Evolutionary conservation across 2,329 filamentous ascomycete species (phyloP).

Genomic region (Epichloe hybrida): DNA sequence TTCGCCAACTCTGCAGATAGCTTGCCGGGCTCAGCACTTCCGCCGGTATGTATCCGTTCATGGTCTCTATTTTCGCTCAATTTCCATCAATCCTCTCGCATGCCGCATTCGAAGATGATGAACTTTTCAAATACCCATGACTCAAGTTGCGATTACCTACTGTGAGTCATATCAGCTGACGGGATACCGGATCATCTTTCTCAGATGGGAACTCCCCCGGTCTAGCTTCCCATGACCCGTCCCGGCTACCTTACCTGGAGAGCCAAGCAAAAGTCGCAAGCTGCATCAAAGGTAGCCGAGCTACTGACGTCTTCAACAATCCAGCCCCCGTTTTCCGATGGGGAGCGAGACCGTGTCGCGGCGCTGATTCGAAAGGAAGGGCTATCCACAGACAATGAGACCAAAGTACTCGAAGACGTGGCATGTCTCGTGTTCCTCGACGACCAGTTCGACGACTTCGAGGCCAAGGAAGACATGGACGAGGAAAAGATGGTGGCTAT

Average conservation of each 20-base stretch:
- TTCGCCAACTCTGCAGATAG: slow-evolving; percentile 55
- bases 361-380: slow-evolving; percentile 70
- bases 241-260: slow-evolving; percentile 73
- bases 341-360: slow-evolving; percentile 48
- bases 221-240: slow-evolving; percentile 57
- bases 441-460: slow-evolving; percentile 73
- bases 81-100: no score
- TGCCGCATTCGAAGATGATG: no score
- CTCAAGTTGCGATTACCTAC: no score
- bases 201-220: slow-evolving; percentile 66
- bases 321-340: slow-evolving; percentile 24
- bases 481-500: slow-evolving; percentile 66
- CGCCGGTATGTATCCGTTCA: slow-evolving; percentile 33
- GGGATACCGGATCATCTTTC: not conserved
- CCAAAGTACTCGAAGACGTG: slow-evolving; percentile 70
- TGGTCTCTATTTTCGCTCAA: no score
- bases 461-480: slow-evolving; percentile 48
- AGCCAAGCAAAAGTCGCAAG: slow-evolving; percentile 56
- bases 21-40: slow-evolving; percentile 76
- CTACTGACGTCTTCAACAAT: slow-evolving; percentile 30
- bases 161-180: not conserved
- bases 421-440: slow-evolving; percentile 81
- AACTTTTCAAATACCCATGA: no score
- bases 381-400: slow-evolving; percentile 44
- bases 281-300: slow-evolving; percentile 38